Evolutionary conservation across 169 alveolate genomes (phyloP).

Genomic region (Plasmodium gaboni): DNA sequence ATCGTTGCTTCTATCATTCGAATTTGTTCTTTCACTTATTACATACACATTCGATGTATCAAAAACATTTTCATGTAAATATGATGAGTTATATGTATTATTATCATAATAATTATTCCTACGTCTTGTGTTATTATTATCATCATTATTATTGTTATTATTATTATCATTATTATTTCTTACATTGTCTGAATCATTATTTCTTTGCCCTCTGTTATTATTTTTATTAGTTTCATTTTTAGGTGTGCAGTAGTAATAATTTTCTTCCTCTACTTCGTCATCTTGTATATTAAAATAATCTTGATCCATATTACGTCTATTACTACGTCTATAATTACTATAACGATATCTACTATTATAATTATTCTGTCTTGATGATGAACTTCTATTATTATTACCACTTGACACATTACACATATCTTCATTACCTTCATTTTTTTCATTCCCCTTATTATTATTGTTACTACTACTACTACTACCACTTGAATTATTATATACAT

Average conservation of each 20-base stretch:
- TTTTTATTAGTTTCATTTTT: neutral
- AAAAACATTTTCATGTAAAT: constrained; percentile 6
- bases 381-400: neutral
- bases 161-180: neutral
- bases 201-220: neutral
- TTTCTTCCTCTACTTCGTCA: too few relatives aligned
- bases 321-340: too few relatives aligned
- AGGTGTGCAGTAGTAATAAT: too few relatives aligned
- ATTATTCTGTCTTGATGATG: neutral
- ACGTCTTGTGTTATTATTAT: neutral
- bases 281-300: too few relatives aligned
- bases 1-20: neutral
- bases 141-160: neutral
- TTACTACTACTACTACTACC: neutral
- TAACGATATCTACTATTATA: neutral
- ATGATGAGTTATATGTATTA: neutral
- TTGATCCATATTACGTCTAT: too few relatives aligned
- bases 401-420: neutral
- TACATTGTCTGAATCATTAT: neutral
- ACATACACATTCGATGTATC: neutral
- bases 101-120: neutral
- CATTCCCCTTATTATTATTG: neutral
- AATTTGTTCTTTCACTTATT: neutral
- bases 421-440: neutral
- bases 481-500: neutral